Evolutionary conservation across 1,139 yeast species (phyloP), one percentile per base, ranked within the genome.

Genomic region (Ogataea hybrid): DNA sequence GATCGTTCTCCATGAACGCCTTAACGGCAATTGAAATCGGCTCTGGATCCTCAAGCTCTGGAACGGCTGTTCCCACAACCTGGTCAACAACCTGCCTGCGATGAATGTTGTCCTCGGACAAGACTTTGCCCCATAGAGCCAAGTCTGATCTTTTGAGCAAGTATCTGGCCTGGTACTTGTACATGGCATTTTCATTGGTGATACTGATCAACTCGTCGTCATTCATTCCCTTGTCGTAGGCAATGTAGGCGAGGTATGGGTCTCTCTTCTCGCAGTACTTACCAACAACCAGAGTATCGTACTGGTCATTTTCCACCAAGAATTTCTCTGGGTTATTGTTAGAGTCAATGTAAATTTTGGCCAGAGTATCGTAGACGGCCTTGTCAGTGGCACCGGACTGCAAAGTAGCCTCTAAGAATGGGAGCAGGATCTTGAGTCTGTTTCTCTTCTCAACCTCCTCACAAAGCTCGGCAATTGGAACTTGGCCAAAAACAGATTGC

Each of bases 211-310:
- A 78, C 65, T 92, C 98, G 48, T 75, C 83, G 64, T 92, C 96
- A 59, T 92, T 90, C 44, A 77, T 74, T 62, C 99, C 99, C 69
- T 89, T 90, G 51, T 95, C 95, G 66, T 92, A 92, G 42, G 96
- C 95, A 68, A 92, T 92, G 66, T 88, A 92, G 15, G 98, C 99
- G 64, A 92, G 75, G 70, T 88, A 92, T 48, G 99, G 99, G 62
- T 92, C 99, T 67, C 98, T 84, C 79, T 88, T 92, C 68, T 94
- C 99, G 77, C 99, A 94, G 73, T 92, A 92, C 63, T 83, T 89
- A 75, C 98, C 99, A 56, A 92, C 97, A 56, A 85, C 86, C 55
- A 87, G 73, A 20, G 98, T 85, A 67, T 92, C 95, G 69, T 94
- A 92, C 60, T 78, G 75, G 57, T 81, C 75, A 64, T 92, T 94